phyloP scores from a whole-genome alignment of 164 flowering plant species.

The Chimonanthus salicifolius region DNA sequence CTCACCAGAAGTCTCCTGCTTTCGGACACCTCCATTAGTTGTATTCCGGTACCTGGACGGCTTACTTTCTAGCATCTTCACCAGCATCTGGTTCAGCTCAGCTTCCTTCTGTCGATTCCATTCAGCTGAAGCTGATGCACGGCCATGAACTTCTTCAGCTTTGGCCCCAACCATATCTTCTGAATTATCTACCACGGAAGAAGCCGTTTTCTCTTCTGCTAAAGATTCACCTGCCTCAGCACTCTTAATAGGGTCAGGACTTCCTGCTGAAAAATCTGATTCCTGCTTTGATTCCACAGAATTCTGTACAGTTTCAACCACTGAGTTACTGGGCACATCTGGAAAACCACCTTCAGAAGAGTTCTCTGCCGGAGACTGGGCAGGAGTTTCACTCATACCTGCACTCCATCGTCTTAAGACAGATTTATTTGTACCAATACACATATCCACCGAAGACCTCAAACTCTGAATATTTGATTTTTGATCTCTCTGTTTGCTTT shows the following conservation, averaged over 20 bases:
- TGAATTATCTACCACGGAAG: conserved; percentile 10
- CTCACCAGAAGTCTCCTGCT: conserved; percentile 29
- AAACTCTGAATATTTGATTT: conserved; percentile 36
- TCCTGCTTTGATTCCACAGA: conserved; percentile 27
- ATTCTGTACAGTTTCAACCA: conserved; percentile 11
- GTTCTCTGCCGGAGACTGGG: conserved; percentile 28
- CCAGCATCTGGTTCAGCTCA: conserved; percentile 65
- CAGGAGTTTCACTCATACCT: conserved; percentile 52
- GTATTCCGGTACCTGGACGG: conserved; percentile 25
- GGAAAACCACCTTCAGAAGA: conserved; percentile 24
- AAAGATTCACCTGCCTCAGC: conserved; percentile 20
- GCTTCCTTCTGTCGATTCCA: conserved; percentile 76
- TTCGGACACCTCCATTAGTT: conserved; percentile 23
- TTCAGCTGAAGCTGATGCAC: conserved; percentile 40
- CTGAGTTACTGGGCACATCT: conserved; percentile 16
- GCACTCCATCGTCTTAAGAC: conserved; percentile 92
- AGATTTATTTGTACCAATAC: conserved; percentile 40
- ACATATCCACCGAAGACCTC: conserved; percentile 30
- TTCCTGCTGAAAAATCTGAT: conserved; percentile 13
- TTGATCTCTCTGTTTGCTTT: conserved; percentile 73
- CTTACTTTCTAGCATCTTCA: conserved; percentile 54
- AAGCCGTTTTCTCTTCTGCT: conserved; percentile 8
- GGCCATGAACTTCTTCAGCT: conserved; percentile 29
- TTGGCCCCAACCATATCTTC: conserved; percentile 18
- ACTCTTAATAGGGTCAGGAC: conserved; percentile 16